These are phyloP conservation scores for Hydnomerulius pinastri DNA, from an alignment of 768 basidiomycete genomes.

Conservation along the genomic window DNA sequence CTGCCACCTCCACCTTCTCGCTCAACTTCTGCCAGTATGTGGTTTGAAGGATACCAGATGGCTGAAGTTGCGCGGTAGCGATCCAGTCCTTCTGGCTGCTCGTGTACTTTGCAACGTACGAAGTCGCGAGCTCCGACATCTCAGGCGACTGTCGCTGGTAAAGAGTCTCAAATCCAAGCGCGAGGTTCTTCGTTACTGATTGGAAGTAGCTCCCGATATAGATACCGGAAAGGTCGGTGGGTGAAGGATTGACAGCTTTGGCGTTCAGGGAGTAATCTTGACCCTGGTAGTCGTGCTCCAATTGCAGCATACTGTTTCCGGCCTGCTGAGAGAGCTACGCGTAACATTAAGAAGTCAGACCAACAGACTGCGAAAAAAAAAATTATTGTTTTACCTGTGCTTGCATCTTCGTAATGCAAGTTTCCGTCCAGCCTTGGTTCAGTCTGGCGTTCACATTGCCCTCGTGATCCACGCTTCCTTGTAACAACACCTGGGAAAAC, in stretches of 20 bases:
- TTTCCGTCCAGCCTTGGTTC: constrained; percentile 85
- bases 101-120: constrained; percentile 82
- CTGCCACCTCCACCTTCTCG: constrained; percentile 97
- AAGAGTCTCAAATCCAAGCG: constrained; percentile 83
- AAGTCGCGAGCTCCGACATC: constrained; percentile 66
- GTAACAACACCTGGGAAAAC: constrained; percentile 76
- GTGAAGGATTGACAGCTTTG: constrained; percentile 91
- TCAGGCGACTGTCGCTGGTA: constrained; percentile 79
- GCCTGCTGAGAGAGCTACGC: constrained; percentile 69
- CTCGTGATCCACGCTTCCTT: constrained; percentile 93
- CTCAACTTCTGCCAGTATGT: constrained; percentile 97
- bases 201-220: constrained; percentile 92
- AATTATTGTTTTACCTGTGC: constrained; percentile 62
- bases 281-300: constrained; percentile 94
- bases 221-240: constrained; percentile 84
- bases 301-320: constrained; percentile 88
- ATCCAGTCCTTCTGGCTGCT: constrained; percentile 79
- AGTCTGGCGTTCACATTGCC: constrained; percentile 86
- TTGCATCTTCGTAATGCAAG: constrained; percentile 81
- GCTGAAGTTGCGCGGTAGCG: constrained; percentile 88
- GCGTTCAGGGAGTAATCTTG: constrained; percentile 82
- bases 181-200: constrained; percentile 87
- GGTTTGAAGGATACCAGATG: constrained; percentile 79
- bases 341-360: constrained; percentile 13
- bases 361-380: neutral